These are phyloP conservation scores for Penicillium sp. DNA, from an alignment of 2,329 filamentous ascomycete genomes.

Conservation along the genomic window DNA sequence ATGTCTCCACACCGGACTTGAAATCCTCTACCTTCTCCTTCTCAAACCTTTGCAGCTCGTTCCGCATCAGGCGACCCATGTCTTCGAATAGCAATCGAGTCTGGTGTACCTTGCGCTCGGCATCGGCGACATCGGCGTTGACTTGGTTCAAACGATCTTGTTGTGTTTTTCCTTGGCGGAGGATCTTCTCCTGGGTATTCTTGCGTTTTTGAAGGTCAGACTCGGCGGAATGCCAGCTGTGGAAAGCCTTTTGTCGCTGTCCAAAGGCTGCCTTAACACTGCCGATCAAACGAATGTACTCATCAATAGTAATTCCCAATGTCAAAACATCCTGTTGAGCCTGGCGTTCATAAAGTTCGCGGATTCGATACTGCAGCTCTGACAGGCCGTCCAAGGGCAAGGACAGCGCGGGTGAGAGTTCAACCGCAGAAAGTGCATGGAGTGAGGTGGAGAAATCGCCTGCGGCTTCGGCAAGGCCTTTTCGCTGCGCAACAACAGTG, in stretches of 20 bases:
- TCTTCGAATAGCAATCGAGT: slow-evolving; percentile 90
- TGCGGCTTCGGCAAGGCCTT: slow-evolving; percentile 89
- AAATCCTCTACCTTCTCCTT: slow-evolving; percentile 98
- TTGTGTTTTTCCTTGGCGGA: slow-evolving; percentile 91
- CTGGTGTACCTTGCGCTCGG: slow-evolving; percentile 89
- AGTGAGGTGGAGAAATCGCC: slow-evolving; percentile 90
- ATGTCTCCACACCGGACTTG: slow-evolving; percentile 96
- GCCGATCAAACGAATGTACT: slow-evolving; percentile 94
- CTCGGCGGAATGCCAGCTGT: slow-evolving; percentile 90
- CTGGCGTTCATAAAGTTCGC: slow-evolving; percentile 93
- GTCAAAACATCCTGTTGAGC: slow-evolving; percentile 96
- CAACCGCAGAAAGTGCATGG: slow-evolving; percentile 88
- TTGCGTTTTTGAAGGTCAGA: slow-evolving; percentile 89
- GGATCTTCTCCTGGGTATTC: slow-evolving; percentile 86
- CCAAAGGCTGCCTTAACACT: slow-evolving; percentile 91
- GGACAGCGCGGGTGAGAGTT: slow-evolving; percentile 84
- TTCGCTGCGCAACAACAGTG: slow-evolving; percentile 85
- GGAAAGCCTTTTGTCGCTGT: slow-evolving; percentile 92
- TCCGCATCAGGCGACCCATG: slow-evolving; percentile 91
- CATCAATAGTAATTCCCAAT: slow-evolving; percentile 94
- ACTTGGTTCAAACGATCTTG: slow-evolving; percentile 93
- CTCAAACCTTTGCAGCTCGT: slow-evolving; percentile 91
- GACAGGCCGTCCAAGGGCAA: slow-evolving; percentile 88
- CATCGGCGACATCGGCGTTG: slow-evolving; percentile 89
- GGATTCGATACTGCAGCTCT: slow-evolving; percentile 89